Base-by-base conservation (phyloP, 2,329 filamentous ascomycete genomes). In the Cladobotryum mycophilum region DNA sequence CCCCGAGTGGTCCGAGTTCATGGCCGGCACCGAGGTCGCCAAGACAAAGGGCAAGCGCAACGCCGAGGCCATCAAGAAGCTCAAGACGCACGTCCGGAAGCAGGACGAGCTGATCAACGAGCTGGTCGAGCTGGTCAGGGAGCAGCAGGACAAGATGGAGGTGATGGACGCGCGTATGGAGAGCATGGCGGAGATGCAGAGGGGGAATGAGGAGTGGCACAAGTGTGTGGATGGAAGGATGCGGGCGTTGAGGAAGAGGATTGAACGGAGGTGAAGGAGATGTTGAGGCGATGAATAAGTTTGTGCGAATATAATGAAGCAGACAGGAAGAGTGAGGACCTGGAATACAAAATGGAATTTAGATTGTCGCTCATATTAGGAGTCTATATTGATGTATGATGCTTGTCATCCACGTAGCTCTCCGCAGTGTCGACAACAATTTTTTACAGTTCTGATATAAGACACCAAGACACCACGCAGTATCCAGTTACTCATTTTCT, bases 381-480 rank as follows among this genome's bases (percentile, higher is more conserved):
- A 11, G 6, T 30, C 25, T 30, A 30, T 8, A 30, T 30, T 8
- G 6, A 11, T 8, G 6, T 8, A 30, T 8, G 37, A 35, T 61
- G 53, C 41, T 62, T 63, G 0, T 63, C 64, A 12, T 52, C 53
- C 13, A 67, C 61, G 37, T 66, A 66, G n/a, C n/a, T n/a, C 4
- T 58, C 61, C 34, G 64, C 64, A 1, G 60, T 61, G 20, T 67
- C 62, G 11, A 66, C 59, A 56, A 66, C 15, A 69, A 51, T 18
- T 61, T 62, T 44, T 61, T 59, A 4, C 66, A 66, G n/a, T n/a
- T 42, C 69, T 69, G n/a, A 64, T 58, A 42, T 60, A 62, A 2
- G 61, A 61, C 2, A 68, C 64, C 34, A 65, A 41, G n/a, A n/a
- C n/a, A n/a, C n/a, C n/a, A n/a, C n/a, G n/a, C n/a, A n/a, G n/a